Percentiles rank a stretch among this genome's conserved stretches.
Conservation (phyloP, 306 rosid genomes). For the Begonia loranthoides region DNA sequence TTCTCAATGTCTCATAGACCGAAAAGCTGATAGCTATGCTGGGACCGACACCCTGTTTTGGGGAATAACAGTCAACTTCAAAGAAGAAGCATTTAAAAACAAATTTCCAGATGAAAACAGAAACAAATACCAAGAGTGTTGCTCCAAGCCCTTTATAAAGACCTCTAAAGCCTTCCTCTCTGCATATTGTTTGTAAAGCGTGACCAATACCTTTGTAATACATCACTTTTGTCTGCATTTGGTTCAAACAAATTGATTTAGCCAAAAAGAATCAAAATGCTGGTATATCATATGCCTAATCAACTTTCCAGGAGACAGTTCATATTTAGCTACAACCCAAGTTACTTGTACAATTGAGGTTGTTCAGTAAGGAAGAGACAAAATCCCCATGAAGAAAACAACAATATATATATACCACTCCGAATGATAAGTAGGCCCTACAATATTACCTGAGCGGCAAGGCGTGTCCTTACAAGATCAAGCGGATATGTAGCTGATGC, state of each 20-base stretch:
- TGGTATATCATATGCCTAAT: too few species aligned
- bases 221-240: constrained; percentile 54
- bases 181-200: constrained; percentile 58
- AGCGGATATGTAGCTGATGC: constrained; percentile 84
- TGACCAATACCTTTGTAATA: constrained; percentile 81
- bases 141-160: constrained; percentile 98
- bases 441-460: constrained; percentile 76
- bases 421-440: too few species aligned
- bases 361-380: too few species aligned
- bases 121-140: constrained; percentile 65
- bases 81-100: constrained; percentile 2
- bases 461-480: constrained; percentile 97
- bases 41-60: constrained; percentile 87
- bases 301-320: too few species aligned
- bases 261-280: too few species aligned
- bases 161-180: constrained; percentile 77
- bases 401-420: too few species aligned
- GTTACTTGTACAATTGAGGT: too few species aligned
- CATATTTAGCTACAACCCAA: too few species aligned
- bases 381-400: too few species aligned
- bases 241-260: too few species aligned
- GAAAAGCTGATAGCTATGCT: constrained; percentile 90
- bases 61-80: constrained; percentile 12
- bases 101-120: constrained; percentile 6
- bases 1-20: constrained; percentile 73